These are phyloP conservation scores for Stygiomarasmius scandens DNA, from an alignment of 1,284 basidiomycete genomes.

Conservation along the genomic window DNA sequence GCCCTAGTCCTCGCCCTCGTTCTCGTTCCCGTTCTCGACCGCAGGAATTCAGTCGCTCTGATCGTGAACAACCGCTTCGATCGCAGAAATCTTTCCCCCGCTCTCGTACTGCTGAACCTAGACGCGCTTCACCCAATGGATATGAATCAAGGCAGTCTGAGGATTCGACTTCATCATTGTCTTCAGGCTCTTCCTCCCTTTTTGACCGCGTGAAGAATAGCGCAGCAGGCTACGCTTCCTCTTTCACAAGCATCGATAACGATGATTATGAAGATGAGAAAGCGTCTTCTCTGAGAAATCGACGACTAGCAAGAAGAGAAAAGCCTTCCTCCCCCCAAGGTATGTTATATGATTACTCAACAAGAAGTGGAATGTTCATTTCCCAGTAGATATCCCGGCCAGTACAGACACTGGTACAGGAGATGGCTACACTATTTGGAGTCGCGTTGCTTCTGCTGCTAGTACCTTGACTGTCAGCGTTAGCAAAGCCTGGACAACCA, in stretches of 20 bases:
- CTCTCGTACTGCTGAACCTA: slow-evolving; percentile 14
- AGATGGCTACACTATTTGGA: slow-evolving; percentile 55
- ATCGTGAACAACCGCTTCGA: slow-evolving; percentile 19
- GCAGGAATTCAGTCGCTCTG: slow-evolving; percentile 13
- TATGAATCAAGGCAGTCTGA: slow-evolving; percentile 10
- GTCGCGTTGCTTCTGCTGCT: slow-evolving; percentile 55
- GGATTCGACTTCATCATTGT: slow-evolving; percentile 34
- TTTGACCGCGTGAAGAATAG: slow-evolving; percentile 30
- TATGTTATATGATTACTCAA: background rate
- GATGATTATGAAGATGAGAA: slow-evolving; percentile 31
- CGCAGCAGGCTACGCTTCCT: slow-evolving; percentile 37
- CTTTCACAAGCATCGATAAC: slow-evolving; percentile 49
- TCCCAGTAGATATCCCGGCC: background rate
- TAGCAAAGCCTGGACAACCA: slow-evolving; percentile 56
- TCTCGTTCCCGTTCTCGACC: slow-evolving; percentile 17
- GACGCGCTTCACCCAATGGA: slow-evolving; percentile 8
- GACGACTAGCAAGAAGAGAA: slow-evolving; percentile 1
- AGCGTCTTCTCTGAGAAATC: slow-evolving; percentile 15
- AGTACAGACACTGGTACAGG: slow-evolving; percentile 28
- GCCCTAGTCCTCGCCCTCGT: slow-evolving; percentile 27
- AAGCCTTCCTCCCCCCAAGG: slow-evolving; percentile 15
- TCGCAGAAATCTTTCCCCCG: slow-evolving; percentile 26
- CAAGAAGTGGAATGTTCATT: background rate
- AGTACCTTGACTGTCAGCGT: slow-evolving; percentile 58
- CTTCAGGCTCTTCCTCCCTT: slow-evolving; percentile 29